Evolutionary conservation across 306 rosid species (phyloP).

Genomic region (Ochetophila trinervis): DNA sequence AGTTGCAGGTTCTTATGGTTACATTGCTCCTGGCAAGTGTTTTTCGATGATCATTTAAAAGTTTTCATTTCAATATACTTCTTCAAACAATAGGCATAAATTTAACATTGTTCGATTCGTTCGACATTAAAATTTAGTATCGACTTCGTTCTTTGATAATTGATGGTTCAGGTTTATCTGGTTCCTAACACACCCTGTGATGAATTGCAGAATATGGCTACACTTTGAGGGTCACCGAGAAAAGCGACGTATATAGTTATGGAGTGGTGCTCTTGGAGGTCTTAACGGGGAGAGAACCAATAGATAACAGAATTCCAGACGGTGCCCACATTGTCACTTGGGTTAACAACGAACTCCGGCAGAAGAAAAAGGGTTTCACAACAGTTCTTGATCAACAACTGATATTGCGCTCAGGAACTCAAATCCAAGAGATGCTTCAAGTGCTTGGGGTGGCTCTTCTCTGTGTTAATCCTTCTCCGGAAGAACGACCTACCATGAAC

Average conservation of each 20-base stretch:
- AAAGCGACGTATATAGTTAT: constrained; percentile 91
- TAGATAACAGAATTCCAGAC: constrained; percentile 67
- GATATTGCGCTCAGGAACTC: constrained; percentile 66
- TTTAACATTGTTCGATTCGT: too few relatives aligned
- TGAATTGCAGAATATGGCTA: constrained; percentile 85
- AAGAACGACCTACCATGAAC: constrained; percentile 86
- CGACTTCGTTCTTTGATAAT: too few relatives aligned
- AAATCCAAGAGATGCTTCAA: constrained; percentile 87
- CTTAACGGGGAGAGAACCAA: constrained; percentile 78
- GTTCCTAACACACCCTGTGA: background rate
- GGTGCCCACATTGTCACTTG: constrained; percentile 72
- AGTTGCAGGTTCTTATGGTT: constrained; percentile 91
- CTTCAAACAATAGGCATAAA: too few relatives aligned
- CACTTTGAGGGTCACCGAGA: constrained; percentile 89
- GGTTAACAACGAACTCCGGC: constrained; percentile 64
- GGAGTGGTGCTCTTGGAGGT: constrained; percentile 86
- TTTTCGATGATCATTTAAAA: background rate
- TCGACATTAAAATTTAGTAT: too few relatives aligned
- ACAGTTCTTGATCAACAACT: constrained; percentile 74
- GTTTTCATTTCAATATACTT: background rate
- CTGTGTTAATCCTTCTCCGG: constrained; percentile 73
- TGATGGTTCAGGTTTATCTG: too few relatives aligned
- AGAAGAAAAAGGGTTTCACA: constrained; percentile 48
- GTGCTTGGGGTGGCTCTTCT: constrained; percentile 90
- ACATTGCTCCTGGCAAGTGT: constrained; percentile 89